Evolutionary conservation across 805 yeast species (phyloP), one percentile per base, ranked within the genome.

Genomic region (Sugiyamaella qingdaonensis): DNA sequence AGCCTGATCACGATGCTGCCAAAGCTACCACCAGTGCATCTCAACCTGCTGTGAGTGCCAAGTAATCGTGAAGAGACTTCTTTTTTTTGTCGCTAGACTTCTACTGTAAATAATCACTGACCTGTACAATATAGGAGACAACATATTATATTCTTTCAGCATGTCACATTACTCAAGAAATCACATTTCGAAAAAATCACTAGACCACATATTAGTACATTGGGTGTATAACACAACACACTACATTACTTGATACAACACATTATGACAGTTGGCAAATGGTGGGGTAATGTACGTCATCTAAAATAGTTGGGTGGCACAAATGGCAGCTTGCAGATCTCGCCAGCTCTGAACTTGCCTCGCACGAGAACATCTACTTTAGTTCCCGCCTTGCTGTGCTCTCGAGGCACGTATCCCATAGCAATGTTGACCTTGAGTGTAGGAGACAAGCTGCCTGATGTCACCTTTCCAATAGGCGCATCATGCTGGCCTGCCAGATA

Each of bases 361-460:
- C 98, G 82, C 52, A 92, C 85, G 61, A 88, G 86, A 49, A 91
- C 83, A 52, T 80, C 67, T 24, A 91, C 75, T 52, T 78, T 73
- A 4, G 91, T 82, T 2, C 96, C 97, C 16, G 79, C 73, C 72
- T 92, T 94, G 60, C 80, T 78, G 61, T 73, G 76, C 1, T 80
- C 82, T 63, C 87, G 83, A 56, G 86, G 78, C 27, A 94, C 78
- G 70, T 88, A 94, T 9, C 86, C 96, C 78, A 91, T 97, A 19
- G 95, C 97, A 53, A 94, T 85, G 65, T 94, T 94, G 54, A 79
- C 79, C 31, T 86, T 86, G 73, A 69, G 82, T 62, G 73, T 88
- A 75, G 76, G 98, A 67, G 80, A 83, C 66, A 78, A 77, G 65
- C 80, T 73, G 10, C 88, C 88, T 1, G 85, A 79, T 2, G 86